These are phyloP conservation scores for Candida stauntonica DNA, from an alignment of 805 yeast genomes.

Conservation along the genomic window DNA sequence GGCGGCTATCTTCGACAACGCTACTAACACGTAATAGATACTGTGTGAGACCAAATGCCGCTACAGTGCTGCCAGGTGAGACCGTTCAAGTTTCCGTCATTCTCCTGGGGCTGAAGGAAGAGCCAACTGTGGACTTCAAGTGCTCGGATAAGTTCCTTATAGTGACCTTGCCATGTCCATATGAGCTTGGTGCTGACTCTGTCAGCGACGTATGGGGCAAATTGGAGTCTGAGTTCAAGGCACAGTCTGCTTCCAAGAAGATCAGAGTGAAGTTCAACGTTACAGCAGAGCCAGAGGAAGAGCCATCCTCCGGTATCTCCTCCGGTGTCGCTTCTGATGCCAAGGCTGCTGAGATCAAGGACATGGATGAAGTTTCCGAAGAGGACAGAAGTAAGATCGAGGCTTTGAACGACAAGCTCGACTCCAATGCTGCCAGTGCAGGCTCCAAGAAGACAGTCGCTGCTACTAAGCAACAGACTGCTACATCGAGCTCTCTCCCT, in stretches of 20 bases:
- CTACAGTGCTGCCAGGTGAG: slow-evolving; percentile 71
- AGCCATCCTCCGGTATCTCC: neutral
- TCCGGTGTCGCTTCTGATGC: slow-evolving; percentile 15
- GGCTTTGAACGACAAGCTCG: slow-evolving; percentile 40
- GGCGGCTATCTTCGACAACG: too few relatives aligned
- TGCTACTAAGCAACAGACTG: slow-evolving; percentile 10
- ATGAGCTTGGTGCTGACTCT: slow-evolving; percentile 47
- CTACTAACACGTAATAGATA: slow-evolving; percentile 28
- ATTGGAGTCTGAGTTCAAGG: slow-evolving; percentile 56
- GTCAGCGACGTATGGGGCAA: slow-evolving; percentile 75
- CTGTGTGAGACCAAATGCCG: slow-evolving; percentile 95
- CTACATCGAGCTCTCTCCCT: slow-evolving; percentile 49
- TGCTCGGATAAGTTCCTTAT: slow-evolving; percentile 92
- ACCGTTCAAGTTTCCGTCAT: slow-evolving; percentile 72
- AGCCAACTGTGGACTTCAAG: slow-evolving; percentile 67
- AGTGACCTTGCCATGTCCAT: slow-evolving; percentile 75
- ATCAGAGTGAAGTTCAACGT: slow-evolving; percentile 54
- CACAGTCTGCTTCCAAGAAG: slow-evolving; percentile 56
- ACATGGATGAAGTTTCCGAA: slow-evolving; percentile 5
- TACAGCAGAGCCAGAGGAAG: neutral
- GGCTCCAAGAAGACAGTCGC: slow-evolving; percentile 22
- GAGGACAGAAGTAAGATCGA: slow-evolving; percentile 39
- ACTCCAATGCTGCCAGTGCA: slow-evolving; percentile 38
- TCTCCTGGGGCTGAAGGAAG: slow-evolving; percentile 76
- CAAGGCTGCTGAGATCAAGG: neutral